These are phyloP conservation scores for Priceomyces fermenticarens DNA, from an alignment of 805 yeast genomes.

Conservation along the genomic window DNA sequence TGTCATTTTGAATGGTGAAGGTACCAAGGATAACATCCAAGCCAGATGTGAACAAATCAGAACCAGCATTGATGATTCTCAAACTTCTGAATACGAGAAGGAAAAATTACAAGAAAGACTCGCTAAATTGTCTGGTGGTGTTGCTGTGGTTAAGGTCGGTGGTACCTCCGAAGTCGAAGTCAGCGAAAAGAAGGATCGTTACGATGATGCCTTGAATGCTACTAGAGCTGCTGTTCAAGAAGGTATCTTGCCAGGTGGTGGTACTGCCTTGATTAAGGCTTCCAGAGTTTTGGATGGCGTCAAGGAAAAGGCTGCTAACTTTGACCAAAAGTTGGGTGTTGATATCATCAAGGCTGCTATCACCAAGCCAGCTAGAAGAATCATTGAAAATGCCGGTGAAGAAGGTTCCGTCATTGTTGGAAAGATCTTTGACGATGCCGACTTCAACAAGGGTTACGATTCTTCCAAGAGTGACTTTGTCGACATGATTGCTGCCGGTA, in stretches of 20 bases:
- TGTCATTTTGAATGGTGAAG: slow-evolving; percentile 89
- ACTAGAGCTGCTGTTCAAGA: slow-evolving; percentile 99
- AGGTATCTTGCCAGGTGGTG: slow-evolving; percentile 99
- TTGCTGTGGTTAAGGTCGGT: slow-evolving; percentile 96
- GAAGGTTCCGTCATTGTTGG: slow-evolving; percentile 98
- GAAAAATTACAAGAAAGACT: slow-evolving; percentile 97
- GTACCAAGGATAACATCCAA: slow-evolving; percentile 73
- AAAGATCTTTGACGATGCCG: slow-evolving; percentile 63
- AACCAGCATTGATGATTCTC: slow-evolving; percentile 66
- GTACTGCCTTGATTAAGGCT: slow-evolving; percentile 95
- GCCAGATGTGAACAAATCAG: slow-evolving; percentile 94
- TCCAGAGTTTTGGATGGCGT: slow-evolving; percentile 68
- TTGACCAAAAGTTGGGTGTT: slow-evolving; percentile 95
- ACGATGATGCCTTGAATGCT: slow-evolving; percentile 97
- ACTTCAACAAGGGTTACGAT: slow-evolving; percentile 89
- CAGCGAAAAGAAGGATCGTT: slow-evolving; percentile 98
- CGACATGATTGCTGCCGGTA: slow-evolving; percentile 95
- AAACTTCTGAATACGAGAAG: slow-evolving; percentile 86
- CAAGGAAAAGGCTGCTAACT: slow-evolving; percentile 66
- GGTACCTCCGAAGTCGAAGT: slow-evolving; percentile 97
- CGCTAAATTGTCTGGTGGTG: slow-evolving; percentile 97
- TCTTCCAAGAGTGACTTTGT: slow-evolving; percentile 90
- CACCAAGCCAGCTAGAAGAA: slow-evolving; percentile 92
- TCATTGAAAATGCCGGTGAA: slow-evolving; percentile 94
- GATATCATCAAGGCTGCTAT: slow-evolving; percentile 90